Evolutionary conservation across 257 asterid species (phyloP).

Genomic region (Scutellaria baicalensis): DNA sequence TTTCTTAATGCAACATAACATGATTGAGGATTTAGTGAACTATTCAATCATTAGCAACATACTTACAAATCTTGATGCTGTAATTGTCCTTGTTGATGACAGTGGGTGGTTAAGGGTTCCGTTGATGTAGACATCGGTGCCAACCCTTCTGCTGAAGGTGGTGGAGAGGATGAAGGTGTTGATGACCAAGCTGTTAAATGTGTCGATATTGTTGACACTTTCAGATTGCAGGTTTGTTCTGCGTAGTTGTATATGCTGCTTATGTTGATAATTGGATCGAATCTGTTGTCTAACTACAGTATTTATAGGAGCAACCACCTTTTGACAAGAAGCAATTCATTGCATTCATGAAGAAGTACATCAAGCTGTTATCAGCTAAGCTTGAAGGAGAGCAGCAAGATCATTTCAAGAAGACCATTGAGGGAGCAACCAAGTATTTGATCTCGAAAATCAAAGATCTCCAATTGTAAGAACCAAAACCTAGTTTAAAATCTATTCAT

Average conservation of each 20-base stretch:
- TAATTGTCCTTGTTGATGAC: background rate
- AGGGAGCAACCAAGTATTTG: conserved; percentile 71
- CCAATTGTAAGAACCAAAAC: conserved; percentile 57
- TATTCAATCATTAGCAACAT: too few relatives aligned
- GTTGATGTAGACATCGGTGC: conserved; percentile 89
- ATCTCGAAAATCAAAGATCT: conserved; percentile 64
- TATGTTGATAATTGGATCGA: background rate
- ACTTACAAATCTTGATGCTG: background rate
- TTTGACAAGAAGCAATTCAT: conserved; percentile 76
- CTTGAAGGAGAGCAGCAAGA: conserved; percentile 56
- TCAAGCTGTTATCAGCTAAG: conserved; percentile 56
- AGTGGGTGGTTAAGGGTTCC: conserved; percentile 76
- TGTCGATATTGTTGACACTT: conserved; percentile 91
- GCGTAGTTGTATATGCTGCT: background rate
- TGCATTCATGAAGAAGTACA: conserved; percentile 56
- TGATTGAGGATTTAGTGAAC: background rate
- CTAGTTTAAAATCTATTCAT: too few relatives aligned
- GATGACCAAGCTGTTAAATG: conserved; percentile 63
- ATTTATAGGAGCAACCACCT: conserved; percentile 80
- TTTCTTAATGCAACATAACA: background rate
- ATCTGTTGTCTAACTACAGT: background rate
- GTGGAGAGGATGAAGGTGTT: conserved; percentile 69
- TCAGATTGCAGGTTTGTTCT: conserved; percentile 73
- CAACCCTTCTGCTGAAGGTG: conserved; percentile 89
- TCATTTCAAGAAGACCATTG: conserved; percentile 60